Conservation (phyloP, 371 early-diverging fungal species). For the Funneliformis caledonium region DNA sequence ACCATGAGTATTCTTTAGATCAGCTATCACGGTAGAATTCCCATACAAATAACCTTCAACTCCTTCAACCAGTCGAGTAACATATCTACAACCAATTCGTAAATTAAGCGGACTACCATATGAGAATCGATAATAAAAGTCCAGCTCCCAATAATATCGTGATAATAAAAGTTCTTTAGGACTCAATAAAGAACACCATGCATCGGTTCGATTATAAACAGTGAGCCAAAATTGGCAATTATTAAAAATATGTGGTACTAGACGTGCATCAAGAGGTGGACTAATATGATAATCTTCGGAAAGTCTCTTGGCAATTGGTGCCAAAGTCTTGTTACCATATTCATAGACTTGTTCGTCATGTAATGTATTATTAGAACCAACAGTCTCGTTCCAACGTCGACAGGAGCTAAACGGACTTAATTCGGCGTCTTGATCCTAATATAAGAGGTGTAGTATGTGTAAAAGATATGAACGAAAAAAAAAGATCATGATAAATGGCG, state of each 20-base stretch:
- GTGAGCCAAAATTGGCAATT: no score
- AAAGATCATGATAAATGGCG: constrained; percentile 32
- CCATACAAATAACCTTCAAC: constrained; percentile 40
- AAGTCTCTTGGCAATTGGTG: constrained; percentile 44
- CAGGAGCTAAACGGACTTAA: constrained; percentile 18
- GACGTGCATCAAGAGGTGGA: no score
- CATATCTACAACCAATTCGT: constrained; percentile 46
- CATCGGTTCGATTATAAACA: no score
- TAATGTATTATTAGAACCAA: not conserved
- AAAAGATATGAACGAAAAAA: no score
- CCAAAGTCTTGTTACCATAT: not conserved
- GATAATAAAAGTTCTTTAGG: not conserved
- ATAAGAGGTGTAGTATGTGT: not conserved
- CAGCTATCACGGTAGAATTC: constrained; percentile 17
- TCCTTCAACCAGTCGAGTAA: constrained; percentile 43
- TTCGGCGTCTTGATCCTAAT: constrained; percentile 1
- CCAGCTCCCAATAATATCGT: constrained; percentile 50
- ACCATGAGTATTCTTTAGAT: constrained; percentile 52
- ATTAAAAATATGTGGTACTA: no score
- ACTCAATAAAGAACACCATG: no score
- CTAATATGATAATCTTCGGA: not conserved
- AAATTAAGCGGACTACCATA: constrained; percentile 42
- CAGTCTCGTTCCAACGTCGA: constrained; percentile 6
- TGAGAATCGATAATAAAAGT: constrained; percentile 48
- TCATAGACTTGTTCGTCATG: not conserved